Evolutionary conservation across 805 yeast genomes (phyloP), one percentile per base, ranked within the genome.

Genomic region (Hyphopichia homilentoma): DNA sequence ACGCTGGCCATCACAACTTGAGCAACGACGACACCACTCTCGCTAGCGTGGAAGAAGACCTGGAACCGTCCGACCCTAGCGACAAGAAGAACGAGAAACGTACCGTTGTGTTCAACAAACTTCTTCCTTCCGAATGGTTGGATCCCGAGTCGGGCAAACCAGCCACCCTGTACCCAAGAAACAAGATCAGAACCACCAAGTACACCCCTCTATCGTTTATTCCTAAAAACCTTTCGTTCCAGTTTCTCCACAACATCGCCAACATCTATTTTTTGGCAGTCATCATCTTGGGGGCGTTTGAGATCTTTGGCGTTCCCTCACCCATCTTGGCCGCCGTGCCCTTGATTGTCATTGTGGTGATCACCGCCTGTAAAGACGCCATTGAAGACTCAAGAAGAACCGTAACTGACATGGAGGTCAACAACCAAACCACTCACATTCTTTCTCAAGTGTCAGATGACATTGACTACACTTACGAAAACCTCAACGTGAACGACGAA

Each of bases 131-230:
- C 15, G 72, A 73, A 22, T 59, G 70, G 54, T 30, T 76, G 14
- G 81, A 79, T 38, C 78, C 77, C 3, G 50, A 56, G 71, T 79
- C 65, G 2, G 81, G 82, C 9, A 70, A 73, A 22, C 84, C 90
- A 2, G 51, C 48, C 13, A 66, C 69, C 0, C 53, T 58, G n/a
- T 90, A 84, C 52, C 79, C 94, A 7, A 73, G 96, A 48, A 90
- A 90, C 66, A 89, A 93, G 57, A 86, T 93, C 45, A 78, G 97
- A 65, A 88, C 97, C 0, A 87, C 98, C 2, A 90, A 87, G 63
- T 90, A 90, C 59, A 90, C 97, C 2, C 96, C 97, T 5, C 53
- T 93, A 28, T 68, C 87, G 6, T 90, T 90, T 51, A 43, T 93
- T 19, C 97, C 97, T 3, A 88, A 88, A 56, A 88, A 90, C 59